A percentile compares a stretch with the other conserved stretches of the same genome.
phyloP scores from a whole-genome alignment of 1,139 yeast genomes.

The Arxiozyma slooffiae region DNA sequence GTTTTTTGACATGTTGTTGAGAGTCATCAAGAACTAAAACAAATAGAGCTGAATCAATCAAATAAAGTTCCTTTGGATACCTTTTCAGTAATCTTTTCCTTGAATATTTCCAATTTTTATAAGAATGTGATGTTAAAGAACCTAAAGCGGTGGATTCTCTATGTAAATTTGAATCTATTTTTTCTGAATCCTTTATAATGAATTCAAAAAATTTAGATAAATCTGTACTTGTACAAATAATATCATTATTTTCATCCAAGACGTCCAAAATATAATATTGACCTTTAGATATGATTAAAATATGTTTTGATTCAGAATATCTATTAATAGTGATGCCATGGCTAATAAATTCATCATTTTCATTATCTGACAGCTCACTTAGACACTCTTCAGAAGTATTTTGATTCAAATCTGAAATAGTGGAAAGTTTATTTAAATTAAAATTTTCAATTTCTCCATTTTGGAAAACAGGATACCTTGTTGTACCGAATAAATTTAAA shows the following conservation, averaged over 20 bases:
- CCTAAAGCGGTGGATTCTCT: conserved; percentile 51
- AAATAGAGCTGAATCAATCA: conserved; percentile 56
- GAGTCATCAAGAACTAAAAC: conserved; percentile 63
- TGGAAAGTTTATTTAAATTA: conserved; percentile 25
- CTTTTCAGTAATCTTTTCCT: conserved; percentile 39
- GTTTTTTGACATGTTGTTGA: conserved; percentile 32
- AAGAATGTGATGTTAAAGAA: conserved; percentile 59
- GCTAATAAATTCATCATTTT: conserved; percentile 15
- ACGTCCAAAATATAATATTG: conserved; percentile 58
- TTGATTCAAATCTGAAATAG: conserved; percentile 24
- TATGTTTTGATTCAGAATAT: conserved; percentile 37
- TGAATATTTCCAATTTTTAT: conserved; percentile 52
- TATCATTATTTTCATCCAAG: conserved; percentile 35
- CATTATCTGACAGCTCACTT: conserved; percentile 1
- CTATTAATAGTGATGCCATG: conserved; percentile 36
- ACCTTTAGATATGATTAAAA: conserved; percentile 49
- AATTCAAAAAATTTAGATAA: conserved; percentile 42
- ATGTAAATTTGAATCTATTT: conserved; percentile 32
- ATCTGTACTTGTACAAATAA: conserved; percentile 48
- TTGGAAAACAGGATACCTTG: conserved; percentile 45
- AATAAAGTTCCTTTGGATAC: conserved; percentile 36
- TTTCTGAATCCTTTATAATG: conserved; percentile 41
- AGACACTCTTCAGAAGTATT: conserved; percentile 11
- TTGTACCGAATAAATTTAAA: conserved; percentile 55
- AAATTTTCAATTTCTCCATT: conserved; percentile 26